Evolutionary conservation across 164 flowering plant genomes (phyloP), one percentile per base, ranked within the genome.

Genomic region (Berberis thunbergii): DNA sequence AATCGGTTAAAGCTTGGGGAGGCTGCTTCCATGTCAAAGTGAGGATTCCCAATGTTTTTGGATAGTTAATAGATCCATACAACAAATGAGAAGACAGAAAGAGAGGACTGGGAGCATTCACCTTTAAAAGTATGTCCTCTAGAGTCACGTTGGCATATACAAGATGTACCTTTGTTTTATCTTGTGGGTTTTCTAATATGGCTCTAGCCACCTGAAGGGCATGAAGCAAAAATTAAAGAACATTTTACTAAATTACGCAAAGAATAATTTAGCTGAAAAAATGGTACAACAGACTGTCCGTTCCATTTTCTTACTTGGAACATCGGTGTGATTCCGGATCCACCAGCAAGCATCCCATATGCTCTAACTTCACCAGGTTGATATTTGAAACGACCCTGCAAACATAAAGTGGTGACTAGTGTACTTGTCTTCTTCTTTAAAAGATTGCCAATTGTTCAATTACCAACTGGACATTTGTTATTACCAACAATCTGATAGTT

Each of bases 241-340:
- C 39, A 12, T n/a, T n/a, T n/a, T n/a, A n/a, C n/a, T 4, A 59
- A 38, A 58, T 63, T 11, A 52, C 57, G 12, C 2, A 57, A 57
- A 70, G 53, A 38, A 45, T 42, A 3, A 43, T 10, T 2, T 45
- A 49, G 12, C 44, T 7, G 4, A 9, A 42, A 59, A 4, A 4
- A 64, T n/a, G 7, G 43, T 1, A 44, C 59, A 46, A 54, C 13
- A 11, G 12, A 26, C 44, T 53, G 41, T 61, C 4, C 4, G 7
- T 7, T 46, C n/a, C n/a, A n/a, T 46, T 4, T 4, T 4, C 69
- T 61, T 73, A 91, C 99, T 73, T 94, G 99, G 72, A 86, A 94
- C 97, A 94, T 94, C 49, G 99, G 99, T 59, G 99, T 94, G 52
- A 94, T 94, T 62, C 99, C 99, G 58, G 97, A 91, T 46, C 99